These are phyloP conservation scores for Stephania cephalantha DNA, from an alignment of 164 flowering plant genomes.

Conservation along the genomic window DNA sequence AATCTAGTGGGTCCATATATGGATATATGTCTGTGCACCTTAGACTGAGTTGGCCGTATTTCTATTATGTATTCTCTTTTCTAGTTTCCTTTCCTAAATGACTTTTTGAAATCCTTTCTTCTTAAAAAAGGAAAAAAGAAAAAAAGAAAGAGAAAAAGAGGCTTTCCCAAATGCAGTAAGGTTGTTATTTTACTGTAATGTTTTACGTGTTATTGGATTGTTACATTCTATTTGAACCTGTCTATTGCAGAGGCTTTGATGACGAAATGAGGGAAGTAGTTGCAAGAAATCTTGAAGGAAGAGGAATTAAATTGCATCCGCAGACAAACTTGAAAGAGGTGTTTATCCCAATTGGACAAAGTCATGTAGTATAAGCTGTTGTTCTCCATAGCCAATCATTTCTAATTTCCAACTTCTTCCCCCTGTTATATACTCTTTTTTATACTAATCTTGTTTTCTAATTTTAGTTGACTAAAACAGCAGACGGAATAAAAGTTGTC, in stretches of 20 bases:
- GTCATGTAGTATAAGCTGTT: not conserved
- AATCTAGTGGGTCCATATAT: not conserved
- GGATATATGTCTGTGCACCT: not conserved
- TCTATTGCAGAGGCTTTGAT: constrained; percentile 77
- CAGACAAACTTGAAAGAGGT: constrained; percentile 63
- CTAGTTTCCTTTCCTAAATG: not conserved
- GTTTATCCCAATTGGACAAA: constrained; percentile 1
- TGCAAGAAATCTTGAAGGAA: constrained; percentile 81
- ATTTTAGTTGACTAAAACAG: constrained; percentile 68
- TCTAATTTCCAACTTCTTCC: not conserved
- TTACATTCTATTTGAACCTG: not conserved
- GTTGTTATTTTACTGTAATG: constrained; percentile 1
- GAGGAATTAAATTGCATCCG: constrained; percentile 87
- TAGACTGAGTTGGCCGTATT: not conserved
- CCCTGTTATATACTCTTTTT: not conserved
- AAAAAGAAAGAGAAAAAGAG: not conserved
- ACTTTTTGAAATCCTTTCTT: no score
- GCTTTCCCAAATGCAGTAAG: not conserved
- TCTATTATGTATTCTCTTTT: not conserved
- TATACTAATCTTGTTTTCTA: constrained; percentile 4
- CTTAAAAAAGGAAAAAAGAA: no score
- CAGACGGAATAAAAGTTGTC: constrained; percentile 63
- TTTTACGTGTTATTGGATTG: not conserved
- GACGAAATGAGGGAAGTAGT: constrained; percentile 94
- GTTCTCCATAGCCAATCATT: not conserved